A percentile compares a stretch with the other conserved stretches of the same genome.
Evolutionary conservation across 163 green algal genomes (phyloP).

Genomic region (Chlorella variabilis): DNA sequence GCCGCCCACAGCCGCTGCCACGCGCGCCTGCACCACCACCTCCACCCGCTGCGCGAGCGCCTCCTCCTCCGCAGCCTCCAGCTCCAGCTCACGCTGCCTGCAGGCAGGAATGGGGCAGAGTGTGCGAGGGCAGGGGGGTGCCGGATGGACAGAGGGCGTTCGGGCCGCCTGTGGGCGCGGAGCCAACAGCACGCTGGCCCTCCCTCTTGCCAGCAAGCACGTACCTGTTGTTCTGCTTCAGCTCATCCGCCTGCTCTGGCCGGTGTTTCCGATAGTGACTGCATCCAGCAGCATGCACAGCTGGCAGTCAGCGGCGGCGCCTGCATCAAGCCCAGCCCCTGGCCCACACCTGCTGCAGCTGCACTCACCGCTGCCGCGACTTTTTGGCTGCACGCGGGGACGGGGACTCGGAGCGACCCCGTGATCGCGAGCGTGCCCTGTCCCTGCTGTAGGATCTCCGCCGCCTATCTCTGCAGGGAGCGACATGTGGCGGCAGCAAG

Average conservation of each 20-base stretch:
- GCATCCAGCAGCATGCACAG: neutral
- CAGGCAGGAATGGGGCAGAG: neutral
- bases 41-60: constrained; percentile 44
- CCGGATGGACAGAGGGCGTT: no score
- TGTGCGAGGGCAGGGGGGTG: no score
- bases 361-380: constrained; percentile 19
- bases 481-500: neutral
- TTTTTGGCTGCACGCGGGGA: neutral
- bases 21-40: constrained; percentile 39
- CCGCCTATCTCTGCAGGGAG: constrained; percentile 9
- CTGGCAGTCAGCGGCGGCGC: no score
- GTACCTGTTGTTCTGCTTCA: constrained; percentile 13
- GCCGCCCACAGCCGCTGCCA: constrained; percentile 45
- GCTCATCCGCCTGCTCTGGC: constrained; percentile 7
- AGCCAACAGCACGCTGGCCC: neutral
- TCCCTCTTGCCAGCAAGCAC: no score
- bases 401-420: neutral
- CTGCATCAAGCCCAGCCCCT: neutral
- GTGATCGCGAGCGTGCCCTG: neutral
- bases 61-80: constrained; percentile 43
- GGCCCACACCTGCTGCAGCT: neutral
- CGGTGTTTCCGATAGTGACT: constrained; percentile 8
- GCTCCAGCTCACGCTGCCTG: constrained; percentile 37
- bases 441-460: constrained; percentile 14
- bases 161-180: no score